Conservation (phyloP, 305 asterid species). For the Fraxinus albicans region DNA sequence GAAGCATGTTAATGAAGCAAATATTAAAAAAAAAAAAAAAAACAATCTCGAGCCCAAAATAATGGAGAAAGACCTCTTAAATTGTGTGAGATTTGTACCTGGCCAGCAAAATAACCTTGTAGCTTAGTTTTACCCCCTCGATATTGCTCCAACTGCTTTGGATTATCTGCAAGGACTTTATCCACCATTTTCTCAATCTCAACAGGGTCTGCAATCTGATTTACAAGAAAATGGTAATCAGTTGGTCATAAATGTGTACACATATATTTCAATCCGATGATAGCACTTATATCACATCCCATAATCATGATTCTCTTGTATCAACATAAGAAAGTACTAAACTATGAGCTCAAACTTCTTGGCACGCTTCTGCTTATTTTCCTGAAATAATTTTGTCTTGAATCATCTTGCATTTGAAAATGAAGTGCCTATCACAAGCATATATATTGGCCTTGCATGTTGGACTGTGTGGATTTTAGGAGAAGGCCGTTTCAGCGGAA, state of each 20-base stretch:
- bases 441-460: neutral
- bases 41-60: neutral
- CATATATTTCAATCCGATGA: neutral
- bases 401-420: neutral
- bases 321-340: neutral
- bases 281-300: neutral
- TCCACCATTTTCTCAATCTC: slow-evolving; percentile 94
- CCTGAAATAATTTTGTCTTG: neutral
- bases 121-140: slow-evolving; percentile 88
- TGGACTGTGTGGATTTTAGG: neutral
- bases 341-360: neutral
- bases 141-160: slow-evolving; percentile 83
- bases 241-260: neutral
- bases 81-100: slow-evolving; percentile 44
- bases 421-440: neutral
- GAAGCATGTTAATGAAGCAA: neutral
- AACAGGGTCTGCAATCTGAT: slow-evolving; percentile 72
- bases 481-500: neutral
- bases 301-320: neutral
- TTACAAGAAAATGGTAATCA: neutral
- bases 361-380: neutral
- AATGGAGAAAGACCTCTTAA: neutral
- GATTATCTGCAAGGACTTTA: slow-evolving; percentile 71
- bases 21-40: neutral
- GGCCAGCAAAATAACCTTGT: slow-evolving; percentile 94